Evolutionary conservation across 2,329 filamentous ascomycete species (phyloP), one percentile per base, ranked within the genome.

Genomic region (Epichloe typhina): DNA sequence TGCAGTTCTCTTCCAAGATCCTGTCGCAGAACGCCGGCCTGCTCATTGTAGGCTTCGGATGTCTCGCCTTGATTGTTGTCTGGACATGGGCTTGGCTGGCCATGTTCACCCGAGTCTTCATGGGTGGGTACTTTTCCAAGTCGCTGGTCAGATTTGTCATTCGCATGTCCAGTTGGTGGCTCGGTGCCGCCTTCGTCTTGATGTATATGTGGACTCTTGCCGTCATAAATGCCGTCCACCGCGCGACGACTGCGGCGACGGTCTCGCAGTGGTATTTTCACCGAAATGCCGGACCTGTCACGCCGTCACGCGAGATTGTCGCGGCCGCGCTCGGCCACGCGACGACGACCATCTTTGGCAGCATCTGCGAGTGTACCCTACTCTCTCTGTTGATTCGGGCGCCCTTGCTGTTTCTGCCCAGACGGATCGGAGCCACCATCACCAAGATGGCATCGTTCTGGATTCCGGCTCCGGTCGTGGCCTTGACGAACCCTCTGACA

Each of bases 181-280:
- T 98, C 3, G 93, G 87, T n/a, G 77, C 81, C 23, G 95, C 84
- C 65, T 98, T 96, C 69, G 80, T 96, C 57, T 71, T 97, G 53
- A 85, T 96, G 72, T 97, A 96, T 67, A 82, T 97, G 58, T 98
- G 93, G 93, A 93, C 89, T 0, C 73, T 96, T 41, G 86, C 86
- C 2, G 80, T 97, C 52, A 82, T 95, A 63, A 84, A 88, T 52
- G 89, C 88, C 17, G 79, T 97, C 21, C 91, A 98, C 65, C 83
- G 93, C 52, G 84, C 88, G 21, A 93, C 90, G 15, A 95, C 91
- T 13, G 91, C 89, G 23, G 93, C 93, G 11, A 95, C 91, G 0
- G 91, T 97, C 23, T 95, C 88, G 40, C 93, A 98, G 67, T 98
- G 93, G 93, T 98, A 98, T 68, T 98, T 97, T 67, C 91, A 97